Conservation (phyloP, 257 asterid species). For the Handroanthus guayacan region DNA sequence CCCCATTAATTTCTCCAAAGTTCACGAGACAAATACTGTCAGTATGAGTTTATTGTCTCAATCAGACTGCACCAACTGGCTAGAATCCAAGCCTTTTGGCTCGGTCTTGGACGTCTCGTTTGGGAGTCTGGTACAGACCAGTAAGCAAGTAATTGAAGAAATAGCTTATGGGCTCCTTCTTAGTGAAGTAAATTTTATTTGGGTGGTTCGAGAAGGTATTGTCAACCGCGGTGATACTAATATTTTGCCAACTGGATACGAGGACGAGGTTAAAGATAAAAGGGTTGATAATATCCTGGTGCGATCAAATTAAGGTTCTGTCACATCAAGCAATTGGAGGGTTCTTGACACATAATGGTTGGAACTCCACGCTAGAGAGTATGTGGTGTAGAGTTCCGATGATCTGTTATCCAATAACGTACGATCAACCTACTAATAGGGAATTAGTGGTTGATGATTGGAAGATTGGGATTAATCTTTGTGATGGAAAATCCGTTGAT, state of each 20-base stretch:
- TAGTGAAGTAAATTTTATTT: conserved; percentile 33
- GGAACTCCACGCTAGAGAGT: conserved; percentile 51
- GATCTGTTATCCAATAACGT: conserved; percentile 42
- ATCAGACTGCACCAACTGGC: conserved; percentile 41
- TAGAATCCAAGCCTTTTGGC: conserved; percentile 34
- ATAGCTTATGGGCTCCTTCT: conserved; percentile 36
- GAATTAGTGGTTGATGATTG: conserved; percentile 50
- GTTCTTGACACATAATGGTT: conserved; percentile 49
- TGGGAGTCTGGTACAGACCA: conserved; percentile 33
- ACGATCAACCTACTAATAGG: conserved; percentile 46
- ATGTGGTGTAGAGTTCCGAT: conserved; percentile 50
- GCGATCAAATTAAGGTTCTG: conserved; percentile 52
- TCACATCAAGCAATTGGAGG: conserved; percentile 51
- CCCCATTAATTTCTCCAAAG: conserved; percentile 42
- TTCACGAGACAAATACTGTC: conserved; percentile 14
- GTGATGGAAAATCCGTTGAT: conserved; percentile 24
- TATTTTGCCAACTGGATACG: conserved; percentile 45
- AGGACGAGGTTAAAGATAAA: conserved; percentile 26
- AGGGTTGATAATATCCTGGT: conserved; percentile 62
- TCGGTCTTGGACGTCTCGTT: conserved; percentile 39
- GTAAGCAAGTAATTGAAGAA: conserved; percentile 23
- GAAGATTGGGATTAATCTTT: conserved; percentile 45
- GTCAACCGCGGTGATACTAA: neutral
- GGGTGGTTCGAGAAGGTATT: too few relatives aligned
- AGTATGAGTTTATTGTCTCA: conserved; percentile 40